Percentiles rank a stretch among this genome's conserved stretches.
These are phyloP conservation scores for Vaccinium macrocarpon DNA, from an alignment of 148 eudicot genomes.

Conservation along the genomic window DNA sequence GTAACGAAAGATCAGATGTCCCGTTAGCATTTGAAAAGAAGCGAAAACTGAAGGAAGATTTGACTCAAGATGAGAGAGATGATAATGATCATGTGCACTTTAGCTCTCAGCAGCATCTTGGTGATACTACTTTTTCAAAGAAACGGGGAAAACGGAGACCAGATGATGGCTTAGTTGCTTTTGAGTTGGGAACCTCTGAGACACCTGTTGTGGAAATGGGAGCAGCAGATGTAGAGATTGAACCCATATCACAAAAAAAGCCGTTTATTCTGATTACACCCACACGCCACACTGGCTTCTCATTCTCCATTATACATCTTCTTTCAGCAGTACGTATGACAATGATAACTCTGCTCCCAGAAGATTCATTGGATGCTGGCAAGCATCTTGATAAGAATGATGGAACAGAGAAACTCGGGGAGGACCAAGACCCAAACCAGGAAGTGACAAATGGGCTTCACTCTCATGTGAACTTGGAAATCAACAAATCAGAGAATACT, in stretches of 20 bases:
- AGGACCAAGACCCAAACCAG: constrained; percentile 31
- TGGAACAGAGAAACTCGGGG: constrained; percentile 17
- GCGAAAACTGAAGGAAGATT: constrained; percentile 47
- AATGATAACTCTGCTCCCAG: constrained; percentile 59
- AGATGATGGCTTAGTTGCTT: constrained; percentile 39
- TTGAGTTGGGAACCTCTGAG: constrained; percentile 44
- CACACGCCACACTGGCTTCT: constrained; percentile 71
- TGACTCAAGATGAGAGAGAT: constrained; percentile 34
- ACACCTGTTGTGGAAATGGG: constrained; percentile 43
- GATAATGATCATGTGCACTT: constrained; percentile 34
- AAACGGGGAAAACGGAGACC: constrained; percentile 56
- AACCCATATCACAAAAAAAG: constrained; percentile 60
- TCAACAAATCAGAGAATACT: constrained; percentile 33
- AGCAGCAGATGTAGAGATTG: constrained; percentile 54
- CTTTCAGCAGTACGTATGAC: constrained; percentile 90
- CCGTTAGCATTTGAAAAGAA: constrained; percentile 46
- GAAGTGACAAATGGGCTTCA: constrained; percentile 36
- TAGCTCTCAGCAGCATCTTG: constrained; percentile 33
- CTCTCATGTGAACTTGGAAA: constrained; percentile 36
- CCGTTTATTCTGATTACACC: constrained; percentile 66
- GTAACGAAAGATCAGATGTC: constrained; percentile 35
- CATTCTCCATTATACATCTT: constrained; percentile 85
- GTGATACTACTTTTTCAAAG: constrained; percentile 42
- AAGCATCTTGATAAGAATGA: constrained; percentile 40
- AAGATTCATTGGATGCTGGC: constrained; percentile 40